These are phyloP conservation scores for Solanum sitiens DNA, from an alignment of 257 asterid species.

Conservation along the genomic window DNA sequence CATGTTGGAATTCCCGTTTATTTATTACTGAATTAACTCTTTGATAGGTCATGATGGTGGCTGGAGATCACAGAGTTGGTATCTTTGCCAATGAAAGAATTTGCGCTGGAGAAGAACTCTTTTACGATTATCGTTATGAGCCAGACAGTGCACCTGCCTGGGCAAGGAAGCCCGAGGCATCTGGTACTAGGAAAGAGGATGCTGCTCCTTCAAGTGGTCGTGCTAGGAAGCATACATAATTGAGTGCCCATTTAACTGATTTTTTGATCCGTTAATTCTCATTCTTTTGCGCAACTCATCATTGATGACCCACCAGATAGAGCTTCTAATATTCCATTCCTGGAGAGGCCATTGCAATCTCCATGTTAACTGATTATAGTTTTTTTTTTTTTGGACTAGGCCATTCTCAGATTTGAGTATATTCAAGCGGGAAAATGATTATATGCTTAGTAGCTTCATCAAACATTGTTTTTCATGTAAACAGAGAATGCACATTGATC, in stretches of 20 bases:
- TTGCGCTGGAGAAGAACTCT: slow-evolving; percentile 83
- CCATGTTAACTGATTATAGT: neutral
- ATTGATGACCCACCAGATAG: neutral
- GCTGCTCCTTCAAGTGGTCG: slow-evolving; percentile 29
- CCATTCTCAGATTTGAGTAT: neutral
- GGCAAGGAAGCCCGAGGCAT: slow-evolving; percentile 80
- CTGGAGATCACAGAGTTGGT: slow-evolving; percentile 95
- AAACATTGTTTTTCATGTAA: neutral
- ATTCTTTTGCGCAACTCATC: slow-evolving; percentile 4
- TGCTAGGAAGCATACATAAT: slow-evolving; percentile 36
- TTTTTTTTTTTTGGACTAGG: neutral
- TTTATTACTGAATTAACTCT: neutral
- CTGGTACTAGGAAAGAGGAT: slow-evolving; percentile 41
- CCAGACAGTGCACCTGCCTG: slow-evolving; percentile 92
- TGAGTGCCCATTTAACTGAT: neutral
- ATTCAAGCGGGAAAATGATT: neutral
- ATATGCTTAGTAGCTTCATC: neutral
- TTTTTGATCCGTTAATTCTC: neutral
- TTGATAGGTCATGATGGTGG: slow-evolving; percentile 87
- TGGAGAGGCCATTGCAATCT: slow-evolving; percentile 1
- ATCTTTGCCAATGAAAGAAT: slow-evolving; percentile 84
- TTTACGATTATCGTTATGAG: slow-evolving; percentile 85
- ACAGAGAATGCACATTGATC: neutral
- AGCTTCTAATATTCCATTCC: neutral
- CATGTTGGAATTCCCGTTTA: neutral